These are phyloP conservation scores for Trypanosoma platydactyli DNA, from an alignment of 208 protist genomes.

Conservation along the genomic window DNA sequence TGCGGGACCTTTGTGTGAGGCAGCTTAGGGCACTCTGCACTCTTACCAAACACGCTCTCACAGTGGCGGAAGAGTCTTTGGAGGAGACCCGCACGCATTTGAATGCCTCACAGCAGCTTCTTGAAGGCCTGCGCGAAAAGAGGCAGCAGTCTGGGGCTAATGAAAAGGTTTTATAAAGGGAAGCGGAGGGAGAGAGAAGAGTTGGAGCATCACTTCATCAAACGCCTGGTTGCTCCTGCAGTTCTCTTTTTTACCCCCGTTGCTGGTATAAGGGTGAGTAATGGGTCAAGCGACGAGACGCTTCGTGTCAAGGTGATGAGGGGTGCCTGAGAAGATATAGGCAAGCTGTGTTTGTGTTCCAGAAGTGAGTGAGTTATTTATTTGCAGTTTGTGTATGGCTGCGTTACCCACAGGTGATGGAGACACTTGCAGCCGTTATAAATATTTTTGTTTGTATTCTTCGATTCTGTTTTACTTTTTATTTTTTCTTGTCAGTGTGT, in stretches of 20 bases:
- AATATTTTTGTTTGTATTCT: background rate
- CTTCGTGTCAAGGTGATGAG: slow-evolving; percentile 17
- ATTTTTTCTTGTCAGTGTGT: background rate
- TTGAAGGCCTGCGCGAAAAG: slow-evolving; percentile 12
- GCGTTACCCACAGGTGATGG: background rate
- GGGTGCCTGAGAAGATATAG: slow-evolving; percentile 24
- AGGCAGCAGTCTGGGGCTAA: background rate
- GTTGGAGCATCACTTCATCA: too few relatives aligned
- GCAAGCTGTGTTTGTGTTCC: slow-evolving; percentile 4
- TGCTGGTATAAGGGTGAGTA: background rate
- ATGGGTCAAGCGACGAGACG: slow-evolving; percentile 3
- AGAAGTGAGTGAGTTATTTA: background rate
- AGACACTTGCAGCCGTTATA: background rate
- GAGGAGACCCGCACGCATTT: slow-evolving; percentile 25
- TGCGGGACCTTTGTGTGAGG: slow-evolving; percentile 57
- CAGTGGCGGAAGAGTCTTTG: slow-evolving; percentile 35
- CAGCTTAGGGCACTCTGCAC: slow-evolving; percentile 66
- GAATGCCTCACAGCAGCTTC: slow-evolving; percentile 1
- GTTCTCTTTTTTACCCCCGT: background rate
- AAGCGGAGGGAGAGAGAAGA: background rate
- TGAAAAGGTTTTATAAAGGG: background rate
- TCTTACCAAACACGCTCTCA: slow-evolving; percentile 43
- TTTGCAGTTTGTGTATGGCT: background rate
- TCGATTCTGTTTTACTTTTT: background rate
- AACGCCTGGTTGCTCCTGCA: too few relatives aligned